These are phyloP conservation scores for Globisporangium takayamanum DNA, from an alignment of 352 stramenopile genomes.

Conservation along the genomic window DNA sequence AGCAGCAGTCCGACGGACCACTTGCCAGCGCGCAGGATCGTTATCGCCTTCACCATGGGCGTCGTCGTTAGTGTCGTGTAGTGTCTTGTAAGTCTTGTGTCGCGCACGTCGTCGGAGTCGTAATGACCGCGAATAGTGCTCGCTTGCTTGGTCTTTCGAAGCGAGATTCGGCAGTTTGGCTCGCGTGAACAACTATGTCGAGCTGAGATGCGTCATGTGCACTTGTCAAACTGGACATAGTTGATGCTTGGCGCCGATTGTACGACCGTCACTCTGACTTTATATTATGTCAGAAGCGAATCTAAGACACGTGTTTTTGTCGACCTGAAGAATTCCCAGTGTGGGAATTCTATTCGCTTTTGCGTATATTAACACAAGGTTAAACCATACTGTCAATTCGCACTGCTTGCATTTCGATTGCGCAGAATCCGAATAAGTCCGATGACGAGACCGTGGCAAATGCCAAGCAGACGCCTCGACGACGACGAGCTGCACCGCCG, in stretches of 20 bases:
- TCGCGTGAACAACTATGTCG: not conserved
- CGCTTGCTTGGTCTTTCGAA: not conserved
- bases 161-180: not conserved
- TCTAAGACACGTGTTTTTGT: not conserved
- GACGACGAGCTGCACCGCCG: constrained; percentile 15
- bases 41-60: constrained; percentile 7
- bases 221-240: not conserved
- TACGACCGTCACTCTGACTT: not conserved
- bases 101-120: not conserved
- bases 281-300: not conserved
- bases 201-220: not conserved
- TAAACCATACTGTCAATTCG: not conserved
- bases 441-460: not conserved
- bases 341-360: not conserved
- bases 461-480: not conserved
- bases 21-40: constrained; percentile 1
- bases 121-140: not conserved
- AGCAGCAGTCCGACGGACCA: constrained; percentile 19
- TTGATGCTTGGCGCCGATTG: not conserved
- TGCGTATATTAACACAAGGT: not conserved
- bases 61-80: not conserved
- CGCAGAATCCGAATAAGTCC: not conserved
- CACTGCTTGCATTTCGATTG: not conserved
- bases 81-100: not conserved
- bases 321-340: not conserved